Evolutionary conservation across 345 rosid genomes (phyloP).

Genomic region (Isatis tinctoria): DNA sequence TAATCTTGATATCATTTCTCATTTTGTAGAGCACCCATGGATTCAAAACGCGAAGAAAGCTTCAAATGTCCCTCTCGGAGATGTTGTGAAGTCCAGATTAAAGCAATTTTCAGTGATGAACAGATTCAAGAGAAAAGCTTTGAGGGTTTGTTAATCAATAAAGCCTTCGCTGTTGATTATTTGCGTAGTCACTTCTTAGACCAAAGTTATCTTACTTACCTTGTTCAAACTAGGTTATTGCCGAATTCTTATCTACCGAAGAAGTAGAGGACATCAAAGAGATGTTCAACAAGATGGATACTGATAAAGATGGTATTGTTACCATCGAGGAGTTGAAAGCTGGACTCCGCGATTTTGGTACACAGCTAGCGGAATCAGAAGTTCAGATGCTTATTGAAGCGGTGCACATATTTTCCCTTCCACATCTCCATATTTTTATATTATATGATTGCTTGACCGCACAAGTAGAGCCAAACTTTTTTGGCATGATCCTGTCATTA

Average conservation of each 20-base stretch:
- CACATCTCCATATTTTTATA: neutral
- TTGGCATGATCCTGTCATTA: constrained; percentile 1
- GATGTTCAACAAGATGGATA: constrained; percentile 92
- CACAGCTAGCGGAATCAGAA: constrained; percentile 92
- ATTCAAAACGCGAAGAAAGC: constrained; percentile 97
- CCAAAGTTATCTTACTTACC: constrained; percentile 9
- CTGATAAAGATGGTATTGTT: constrained; percentile 82
- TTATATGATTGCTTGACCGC: neutral
- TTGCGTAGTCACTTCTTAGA: neutral
- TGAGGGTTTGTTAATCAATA: constrained; percentile 64
- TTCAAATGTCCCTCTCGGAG: constrained; percentile 96
- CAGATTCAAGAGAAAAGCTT: constrained; percentile 99
- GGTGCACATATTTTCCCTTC: constrained; percentile 48
- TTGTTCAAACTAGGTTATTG: constrained; percentile 63
- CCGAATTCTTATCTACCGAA: constrained; percentile 84
- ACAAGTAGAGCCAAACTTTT: constrained; percentile 1
- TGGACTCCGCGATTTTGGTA: constrained; percentile 66
- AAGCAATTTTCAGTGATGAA: constrained; percentile 99
- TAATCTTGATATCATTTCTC: neutral
- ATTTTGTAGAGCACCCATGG: constrained; percentile 86
- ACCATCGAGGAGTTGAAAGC: constrained; percentile 88
- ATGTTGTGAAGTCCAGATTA: constrained; percentile 93
- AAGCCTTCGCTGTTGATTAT: neutral
- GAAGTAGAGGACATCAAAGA: constrained; percentile 95
- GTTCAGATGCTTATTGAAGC: constrained; percentile 97